Evolutionary conservation across 2,329 filamentous ascomycete species (phyloP), one percentile per base, ranked within the genome.

Genomic region (Neopestalotiopsis clavispora): DNA sequence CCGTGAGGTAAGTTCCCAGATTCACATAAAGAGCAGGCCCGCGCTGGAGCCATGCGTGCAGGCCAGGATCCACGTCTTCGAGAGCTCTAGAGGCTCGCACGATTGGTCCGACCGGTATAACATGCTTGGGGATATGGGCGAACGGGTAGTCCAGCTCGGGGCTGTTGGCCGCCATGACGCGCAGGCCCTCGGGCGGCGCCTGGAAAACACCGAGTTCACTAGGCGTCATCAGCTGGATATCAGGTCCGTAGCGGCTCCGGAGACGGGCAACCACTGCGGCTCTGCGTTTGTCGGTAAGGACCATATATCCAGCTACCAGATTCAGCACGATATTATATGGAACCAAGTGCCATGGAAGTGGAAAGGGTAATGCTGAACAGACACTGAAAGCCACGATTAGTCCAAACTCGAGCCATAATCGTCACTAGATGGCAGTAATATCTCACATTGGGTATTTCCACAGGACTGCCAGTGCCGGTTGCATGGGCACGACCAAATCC

Each of bases 371-470:
- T 1, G 64, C 64, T 2, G 64, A 69, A 30, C 20, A 65, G n/a
- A 69, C 20, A 2, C 65, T 69, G 42, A 4, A 14, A 3, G 4
- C 17, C 13, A 34, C 28, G 10, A 7, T n/a, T 10, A 28, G 60
- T 0, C 14, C 1, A 3, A 23, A 52, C n/a, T 52, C 45, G n/a
- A 10, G n/a, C 9, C 7, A 20, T 23, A 12, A 7, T 62, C 6
- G 17, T 23, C 2, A 12, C 10, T 12, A 63, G 60, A 23, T 14
- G 20, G 40, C 4, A 28, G 23, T 9, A 10, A 30, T 76, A 9
- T 52, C 81, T 74, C 71, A 82, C 81, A 76, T 75, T 0, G 82
- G 82, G 64, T 80, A 82, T 69, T 77, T 81, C 45, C 45, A 66
- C 45, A 66, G 34, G 12, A 20, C 45, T 9, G 28, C 23, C 10